Evolutionary conservation across 2,329 filamentous ascomycete species (phyloP), one percentile per base, ranked within the genome.

Genomic region (Penicillium italicum): DNA sequence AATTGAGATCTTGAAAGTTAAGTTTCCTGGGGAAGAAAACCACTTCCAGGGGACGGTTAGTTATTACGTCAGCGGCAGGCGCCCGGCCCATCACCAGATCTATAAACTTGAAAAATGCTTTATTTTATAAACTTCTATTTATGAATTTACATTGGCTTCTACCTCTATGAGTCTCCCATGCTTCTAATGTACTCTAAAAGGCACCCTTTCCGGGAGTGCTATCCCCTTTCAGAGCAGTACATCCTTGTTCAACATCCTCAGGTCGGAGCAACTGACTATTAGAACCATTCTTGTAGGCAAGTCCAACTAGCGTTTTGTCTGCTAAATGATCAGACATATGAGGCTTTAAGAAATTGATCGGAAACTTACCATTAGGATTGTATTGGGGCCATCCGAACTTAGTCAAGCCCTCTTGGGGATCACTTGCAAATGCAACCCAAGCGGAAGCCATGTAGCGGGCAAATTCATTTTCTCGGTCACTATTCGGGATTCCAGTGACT

Each of bases 351-450:
- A 31, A 31, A 11, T 31, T 30, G 16, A 48, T 12, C 9, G 4
- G 9, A 18, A 26, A 58, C 52, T 66, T 54, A 52, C 58, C 48
- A 26, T 55, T 36, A 1, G 58, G 56, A 42, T 70, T 50, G 45
- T 70, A 78, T 47, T 18, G 36, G 4, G 75, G 75, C 74, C 75
- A 78, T 0, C 72, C 73, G 28, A 75, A 50, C 47, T 59, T 54
- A n/a, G 51, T 57, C 38, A 79, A 52, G 0, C 77, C 77, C 2
- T 63, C 43, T 0, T 45, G 31, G 1, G 77, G 76, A 42, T 79
- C 71, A 31, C 68, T 54, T 10, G 69, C 68, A 42, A 80, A 80
- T 0, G 69, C 63, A 14, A 64, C 70, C 77, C 77, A 79, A 0
- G 75, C 74, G 0, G 62, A 59, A 51, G 76, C 75, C 72, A 80